Evolutionary conservation across 2,329 filamentous ascomycete species (phyloP), one percentile per base, ranked within the genome.

Genomic region (Drechslerella stenobrocha): DNA sequence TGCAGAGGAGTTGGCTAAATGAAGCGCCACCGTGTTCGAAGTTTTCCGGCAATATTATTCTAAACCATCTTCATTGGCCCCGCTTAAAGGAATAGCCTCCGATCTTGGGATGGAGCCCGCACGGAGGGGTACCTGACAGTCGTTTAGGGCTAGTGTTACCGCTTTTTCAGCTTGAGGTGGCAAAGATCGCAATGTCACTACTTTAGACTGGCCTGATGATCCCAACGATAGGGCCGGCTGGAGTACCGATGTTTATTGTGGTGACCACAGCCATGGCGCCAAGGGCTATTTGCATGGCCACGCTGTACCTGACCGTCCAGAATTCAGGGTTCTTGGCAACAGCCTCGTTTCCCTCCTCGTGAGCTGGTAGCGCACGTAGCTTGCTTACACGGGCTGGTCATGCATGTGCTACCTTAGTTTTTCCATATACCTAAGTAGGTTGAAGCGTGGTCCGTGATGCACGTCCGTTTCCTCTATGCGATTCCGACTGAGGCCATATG

Each of bases 1-100:
- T 52, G 18, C 44, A 46, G 42, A 44, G 37, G 3, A 5, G 9
- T 18, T 20, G 18, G 15, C 37, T 42, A 42, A 18, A 20, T 2
- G 37, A n/a, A 50, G 47, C 52, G 61, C 61, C 61, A 66, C 60
- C 52, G 28, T 35, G 37, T 66, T 50, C 44, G 61, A 58, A 26
- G 22, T 15, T 32, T 28, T 3, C 6, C 11, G 35, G 18, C 24
- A 45, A 30, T 9, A 22, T 20, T 45, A 34, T 44, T 32, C 52
- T 45, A 23, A 35, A 24, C 8, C 32, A 52, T n/a, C 42, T 18
- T 32, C 35, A 66, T 66, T 66, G 61, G 61, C 30, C 52, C 52
- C 47, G 61, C 61, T 51, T 52, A 66, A 34, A 53, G 61, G 61
- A 53, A 42, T 50, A 40, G 61, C 32, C 23, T 32, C 37, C 48